Conservation (phyloP, 495 filamentous ascomycete genomes). For the Oidiodendron maius region DNA sequence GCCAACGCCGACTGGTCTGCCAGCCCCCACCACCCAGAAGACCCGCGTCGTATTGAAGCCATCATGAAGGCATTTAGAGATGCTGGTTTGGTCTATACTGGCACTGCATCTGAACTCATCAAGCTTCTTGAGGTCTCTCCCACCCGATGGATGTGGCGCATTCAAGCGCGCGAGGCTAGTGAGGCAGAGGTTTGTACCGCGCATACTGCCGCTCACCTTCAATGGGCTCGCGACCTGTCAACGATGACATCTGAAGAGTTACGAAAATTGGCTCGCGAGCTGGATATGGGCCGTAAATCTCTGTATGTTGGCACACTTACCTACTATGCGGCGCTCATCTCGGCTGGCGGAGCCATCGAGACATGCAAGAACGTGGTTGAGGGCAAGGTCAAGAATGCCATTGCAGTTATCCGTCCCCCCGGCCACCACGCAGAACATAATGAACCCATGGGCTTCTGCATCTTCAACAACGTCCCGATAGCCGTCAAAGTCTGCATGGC, state of each 20-base stretch:
- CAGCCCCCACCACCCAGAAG: slow-evolving; percentile 83
- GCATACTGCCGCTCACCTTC: slow-evolving; percentile 68
- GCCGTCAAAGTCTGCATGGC: slow-evolving; percentile 77
- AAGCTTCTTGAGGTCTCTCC: slow-evolving; percentile 36
- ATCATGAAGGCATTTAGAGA: slow-evolving; percentile 82
- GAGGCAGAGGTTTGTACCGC: slow-evolving; percentile 71
- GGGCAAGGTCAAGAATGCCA: slow-evolving; percentile 81
- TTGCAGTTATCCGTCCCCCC: slow-evolving; percentile 89
- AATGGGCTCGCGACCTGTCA: slow-evolving; percentile 64
- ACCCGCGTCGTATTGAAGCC: slow-evolving; percentile 80
- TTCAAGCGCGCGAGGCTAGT: slow-evolving; percentile 67
- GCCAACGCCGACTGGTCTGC: slow-evolving; percentile 64
- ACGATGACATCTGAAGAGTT: slow-evolving; percentile 51
- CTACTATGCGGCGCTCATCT: slow-evolving; percentile 71
- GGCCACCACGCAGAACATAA: slow-evolving; percentile 91
- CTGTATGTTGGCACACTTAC: slow-evolving; percentile 85
- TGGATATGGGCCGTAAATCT: slow-evolving; percentile 68
- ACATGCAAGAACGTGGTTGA: slow-evolving; percentile 79
- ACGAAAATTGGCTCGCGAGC: slow-evolving; percentile 42
- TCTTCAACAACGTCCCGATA: slow-evolving; percentile 96
- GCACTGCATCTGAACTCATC: slow-evolving; percentile 38
- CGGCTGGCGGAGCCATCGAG: slow-evolving; percentile 93
- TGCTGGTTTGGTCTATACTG: slow-evolving; percentile 63
- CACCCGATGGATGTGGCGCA: slow-evolving; percentile 64
- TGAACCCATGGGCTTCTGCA: slow-evolving; percentile 84